A percentile compares a stretch with the other conserved stretches of the same genome.
Conservation (phyloP, 2,329 filamentous ascomycete genomes). For the Blastomyces emzantsi region DNA sequence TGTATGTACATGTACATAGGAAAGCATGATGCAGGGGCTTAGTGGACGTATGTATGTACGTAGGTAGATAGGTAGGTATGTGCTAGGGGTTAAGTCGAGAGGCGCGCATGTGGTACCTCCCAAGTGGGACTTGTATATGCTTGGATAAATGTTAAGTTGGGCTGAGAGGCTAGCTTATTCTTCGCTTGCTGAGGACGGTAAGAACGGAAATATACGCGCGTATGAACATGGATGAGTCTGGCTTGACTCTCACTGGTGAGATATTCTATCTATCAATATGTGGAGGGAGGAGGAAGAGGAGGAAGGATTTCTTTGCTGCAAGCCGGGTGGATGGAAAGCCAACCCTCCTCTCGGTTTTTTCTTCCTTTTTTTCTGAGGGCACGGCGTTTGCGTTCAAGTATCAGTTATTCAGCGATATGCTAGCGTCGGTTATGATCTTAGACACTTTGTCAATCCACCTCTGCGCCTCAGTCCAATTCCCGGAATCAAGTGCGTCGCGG, state of each 20-base stretch:
- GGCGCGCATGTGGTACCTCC: background rate
- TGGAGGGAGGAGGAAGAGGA: background rate
- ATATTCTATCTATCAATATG: background rate
- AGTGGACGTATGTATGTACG: background rate
- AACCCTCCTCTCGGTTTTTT: background rate
- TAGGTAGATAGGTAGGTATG: background rate
- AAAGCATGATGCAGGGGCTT: background rate
- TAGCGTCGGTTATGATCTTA: slow-evolving; percentile 55
- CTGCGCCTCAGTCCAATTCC: slow-evolving; percentile 61
- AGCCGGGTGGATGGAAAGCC: background rate
- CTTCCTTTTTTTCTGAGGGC: background rate
- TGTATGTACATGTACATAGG: background rate
- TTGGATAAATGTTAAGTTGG: background rate
- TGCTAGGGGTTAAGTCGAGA: too few relatives aligned
- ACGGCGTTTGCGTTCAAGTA: background rate
- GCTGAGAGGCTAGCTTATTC: background rate
- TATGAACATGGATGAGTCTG: background rate
- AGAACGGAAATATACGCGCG: too few relatives aligned
- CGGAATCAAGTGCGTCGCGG: slow-evolving; percentile 63
- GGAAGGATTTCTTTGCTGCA: background rate
- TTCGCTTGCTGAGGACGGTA: too few relatives aligned
- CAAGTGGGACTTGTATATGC: background rate
- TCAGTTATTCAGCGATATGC: slow-evolving; percentile 36
- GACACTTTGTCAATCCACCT: slow-evolving; percentile 63
- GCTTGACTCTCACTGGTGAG: background rate